Conservation (phyloP, 192 early-diverging fungal genomes). For the Chytriomyces sp. region DNA sequence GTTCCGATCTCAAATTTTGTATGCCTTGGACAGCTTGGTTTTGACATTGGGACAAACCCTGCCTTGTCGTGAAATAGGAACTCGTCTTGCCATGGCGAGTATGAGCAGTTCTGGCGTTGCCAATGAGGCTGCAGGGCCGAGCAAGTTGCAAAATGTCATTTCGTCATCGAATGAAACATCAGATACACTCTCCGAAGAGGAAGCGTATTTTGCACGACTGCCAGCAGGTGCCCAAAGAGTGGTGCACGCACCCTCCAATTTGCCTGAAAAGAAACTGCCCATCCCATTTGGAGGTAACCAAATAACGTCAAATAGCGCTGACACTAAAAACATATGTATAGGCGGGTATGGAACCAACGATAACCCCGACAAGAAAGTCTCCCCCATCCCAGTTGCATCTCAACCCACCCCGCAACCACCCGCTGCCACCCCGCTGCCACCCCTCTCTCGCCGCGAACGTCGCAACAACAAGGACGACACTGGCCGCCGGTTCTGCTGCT, state of each 20-base stretch:
- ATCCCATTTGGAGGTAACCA: not conserved
- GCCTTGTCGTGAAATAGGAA: too few relatives aligned
- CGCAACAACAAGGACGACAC: not conserved
- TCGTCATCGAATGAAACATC: too few relatives aligned
- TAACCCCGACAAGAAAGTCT: not conserved
- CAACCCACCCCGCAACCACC: too few relatives aligned
- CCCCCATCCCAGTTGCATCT: not conserved
- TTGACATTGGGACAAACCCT: too few relatives aligned
- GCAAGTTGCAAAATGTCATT: too few relatives aligned
- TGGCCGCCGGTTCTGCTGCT: constrained; percentile 7
- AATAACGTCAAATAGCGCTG: too few relatives aligned
- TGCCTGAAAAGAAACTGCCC: not conserved
- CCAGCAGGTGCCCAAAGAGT: constrained; percentile 13
- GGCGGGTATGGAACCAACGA: not conserved
- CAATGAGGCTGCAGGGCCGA: too few relatives aligned
- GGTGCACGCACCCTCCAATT: not conserved
- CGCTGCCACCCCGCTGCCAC: too few relatives aligned
- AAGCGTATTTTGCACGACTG: constrained; percentile 15
- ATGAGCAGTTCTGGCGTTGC: too few relatives aligned
- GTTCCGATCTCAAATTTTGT: too few relatives aligned
- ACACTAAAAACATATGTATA: not conserved
- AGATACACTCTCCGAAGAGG: not conserved
- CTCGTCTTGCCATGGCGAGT: too few relatives aligned
- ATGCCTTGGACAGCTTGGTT: too few relatives aligned
- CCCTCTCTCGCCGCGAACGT: not conserved